Evolutionary conservation across 148 eudicot genomes (phyloP), one percentile per base, ranked within the genome.

Genomic region (Bassia scoparia): DNA sequence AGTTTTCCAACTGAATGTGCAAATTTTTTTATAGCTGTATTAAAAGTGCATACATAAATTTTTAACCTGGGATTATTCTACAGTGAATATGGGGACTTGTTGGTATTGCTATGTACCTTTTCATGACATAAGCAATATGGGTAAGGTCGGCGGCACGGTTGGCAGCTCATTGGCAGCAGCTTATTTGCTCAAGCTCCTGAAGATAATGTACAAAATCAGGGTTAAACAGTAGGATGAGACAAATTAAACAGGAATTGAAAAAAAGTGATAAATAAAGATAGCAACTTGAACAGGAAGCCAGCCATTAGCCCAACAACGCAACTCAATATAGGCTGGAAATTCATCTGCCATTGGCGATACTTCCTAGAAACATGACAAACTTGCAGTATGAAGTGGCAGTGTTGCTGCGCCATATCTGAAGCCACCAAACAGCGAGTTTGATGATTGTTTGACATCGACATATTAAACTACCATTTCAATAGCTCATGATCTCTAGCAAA

Each of bases 371-470:
- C 77, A 71, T 84, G 89, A 76, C 96, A 93, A 48, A 81, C n/a
- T 76, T 34, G 91, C 92, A 37, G 92, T 87, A 79, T 90, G 90
- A 61, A 93, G 95, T n/a, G 49, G 98, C 78, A 37, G 86, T n/a
- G n/a, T 79, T 74, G 96, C 98, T 74, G 97, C 97, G 80, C 98
- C 98, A 93, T 90, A 74, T n/a, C 98, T 93, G 83, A 93, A 93
- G 63, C 98, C 98, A 75, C 98, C 97, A 68, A n/a, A 93, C 87
- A 55, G 85, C 97, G 81, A 93, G 90, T 79, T 89, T 93, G 71
- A 93, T 90, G 88, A 73, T 61, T 54, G 74, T 48, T 55, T 44
- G 44, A 37, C 73, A 80, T 24, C 67, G 26, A 75, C 12, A 26
- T 5, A 33, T 29, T 35, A 63, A 49, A 27, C 20, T 24, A 52